Evolutionary conservation across 2,329 filamentous ascomycete species (phyloP).

Genomic region (Chaetomium strumarium): DNA sequence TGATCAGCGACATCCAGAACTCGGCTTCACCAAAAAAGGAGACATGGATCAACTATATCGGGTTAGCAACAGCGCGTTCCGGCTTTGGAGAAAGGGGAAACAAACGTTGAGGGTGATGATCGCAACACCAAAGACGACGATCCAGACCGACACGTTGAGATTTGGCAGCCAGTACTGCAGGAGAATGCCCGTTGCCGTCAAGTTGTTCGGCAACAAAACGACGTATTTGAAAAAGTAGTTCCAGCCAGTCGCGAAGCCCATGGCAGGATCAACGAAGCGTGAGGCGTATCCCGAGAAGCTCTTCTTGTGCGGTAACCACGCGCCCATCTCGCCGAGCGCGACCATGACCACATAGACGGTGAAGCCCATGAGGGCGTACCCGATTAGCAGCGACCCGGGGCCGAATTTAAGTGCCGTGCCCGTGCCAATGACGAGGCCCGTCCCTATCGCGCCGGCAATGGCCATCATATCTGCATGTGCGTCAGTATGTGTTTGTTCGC

Average conservation of each 20-base stretch:
- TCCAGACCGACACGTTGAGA: constrained; percentile 35
- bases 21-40: constrained; percentile 42
- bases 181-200: constrained; percentile 35
- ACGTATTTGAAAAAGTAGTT: constrained; percentile 43
- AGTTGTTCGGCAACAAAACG: constrained; percentile 34
- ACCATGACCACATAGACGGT: constrained; percentile 60
- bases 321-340: constrained; percentile 63
- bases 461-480: constrained; percentile 30
- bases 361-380: constrained; percentile 36
- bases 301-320: constrained; percentile 56
- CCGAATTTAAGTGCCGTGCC: constrained; percentile 45
- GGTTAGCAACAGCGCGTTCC: not conserved
- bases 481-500: not conserved
- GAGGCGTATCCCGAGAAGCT: constrained; percentile 61
- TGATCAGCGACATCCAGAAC: constrained; percentile 42
- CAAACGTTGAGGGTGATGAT: constrained; percentile 34
- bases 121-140: constrained; percentile 31
- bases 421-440: constrained; percentile 45
- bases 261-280: constrained; percentile 52
- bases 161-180: constrained; percentile 35
- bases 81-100: not conserved
- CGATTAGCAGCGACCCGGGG: constrained; percentile 35
- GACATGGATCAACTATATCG: constrained; percentile 32
- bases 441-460: constrained; percentile 35
- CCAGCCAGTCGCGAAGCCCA: constrained; percentile 40